Conservation (phyloP, 2,329 filamentous ascomycete species). For the Nemania sp. region DNA sequence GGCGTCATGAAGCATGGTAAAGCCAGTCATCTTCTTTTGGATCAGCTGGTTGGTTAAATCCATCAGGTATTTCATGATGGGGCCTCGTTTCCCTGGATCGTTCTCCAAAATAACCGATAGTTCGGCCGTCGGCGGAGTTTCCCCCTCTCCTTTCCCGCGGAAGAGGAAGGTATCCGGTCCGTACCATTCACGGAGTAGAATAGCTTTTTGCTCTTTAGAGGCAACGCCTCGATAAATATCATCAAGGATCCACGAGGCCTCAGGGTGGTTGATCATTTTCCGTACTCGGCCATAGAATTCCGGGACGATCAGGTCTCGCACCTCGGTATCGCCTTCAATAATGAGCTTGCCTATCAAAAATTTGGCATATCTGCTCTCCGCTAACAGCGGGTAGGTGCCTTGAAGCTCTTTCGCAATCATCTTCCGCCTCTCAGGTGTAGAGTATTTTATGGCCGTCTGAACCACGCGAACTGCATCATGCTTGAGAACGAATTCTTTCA, state of each 20-base stretch:
- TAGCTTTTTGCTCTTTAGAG: slow-evolving; percentile 81
- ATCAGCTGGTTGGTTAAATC: slow-evolving; percentile 89
- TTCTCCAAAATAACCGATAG: slow-evolving; percentile 74
- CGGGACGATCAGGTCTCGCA: slow-evolving; percentile 84
- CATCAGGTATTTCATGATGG: slow-evolving; percentile 83
- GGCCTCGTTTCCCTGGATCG: slow-evolving; percentile 80
- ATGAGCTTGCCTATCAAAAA: slow-evolving; percentile 95
- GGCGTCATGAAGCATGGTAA: slow-evolving; percentile 96
- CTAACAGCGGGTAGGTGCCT: slow-evolving; percentile 80
- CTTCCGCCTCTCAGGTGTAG: slow-evolving; percentile 79
- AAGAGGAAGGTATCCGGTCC: slow-evolving; percentile 89
- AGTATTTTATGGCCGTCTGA: slow-evolving; percentile 96
- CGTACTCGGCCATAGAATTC: slow-evolving; percentile 95
- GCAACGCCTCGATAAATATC: slow-evolving; percentile 92
- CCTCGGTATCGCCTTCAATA: slow-evolving; percentile 85
- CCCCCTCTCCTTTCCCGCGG: slow-evolving; percentile 55
- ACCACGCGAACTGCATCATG: slow-evolving; percentile 96
- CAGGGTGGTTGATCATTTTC: slow-evolving; percentile 91
- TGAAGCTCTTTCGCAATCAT: slow-evolving; percentile 85
- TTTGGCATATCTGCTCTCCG: slow-evolving; percentile 96
- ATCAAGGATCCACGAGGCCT: slow-evolving; percentile 96
- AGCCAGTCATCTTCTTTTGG: slow-evolving; percentile 95
- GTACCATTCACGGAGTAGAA: slow-evolving; percentile 92
- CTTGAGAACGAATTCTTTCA: slow-evolving; percentile 97
- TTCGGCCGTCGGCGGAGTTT: slow-evolving; percentile 62